Conservation (phyloP, 225 moss, liverwort and hornwort genomes). For the Sphagnum tenellum region DNA sequence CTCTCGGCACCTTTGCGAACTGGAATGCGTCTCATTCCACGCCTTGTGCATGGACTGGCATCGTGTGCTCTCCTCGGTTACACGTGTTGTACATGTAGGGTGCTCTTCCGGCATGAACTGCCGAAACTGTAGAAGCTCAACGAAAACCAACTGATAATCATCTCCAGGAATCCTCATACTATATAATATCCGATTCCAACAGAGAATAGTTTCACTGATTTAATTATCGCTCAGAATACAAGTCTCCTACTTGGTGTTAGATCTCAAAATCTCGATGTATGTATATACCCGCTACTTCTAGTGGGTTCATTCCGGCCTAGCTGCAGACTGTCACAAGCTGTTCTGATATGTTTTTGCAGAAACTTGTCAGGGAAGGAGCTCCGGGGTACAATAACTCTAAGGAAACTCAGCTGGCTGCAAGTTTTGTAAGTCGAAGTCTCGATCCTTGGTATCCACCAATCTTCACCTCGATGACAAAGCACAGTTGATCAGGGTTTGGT, state of each 20-base stretch:
- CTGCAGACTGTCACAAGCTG: too few relatives aligned
- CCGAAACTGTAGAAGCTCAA: too few relatives aligned
- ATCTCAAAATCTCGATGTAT: too few relatives aligned
- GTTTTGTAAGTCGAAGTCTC: constrained; percentile 28
- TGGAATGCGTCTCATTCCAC: constrained; percentile 34
- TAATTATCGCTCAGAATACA: too few relatives aligned
- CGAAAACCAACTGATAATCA: too few relatives aligned
- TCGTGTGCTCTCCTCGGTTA: constrained; percentile 25
- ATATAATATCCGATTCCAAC: too few relatives aligned
- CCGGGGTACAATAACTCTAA: constrained; percentile 22
- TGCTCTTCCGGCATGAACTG: not conserved
- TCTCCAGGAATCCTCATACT: too few relatives aligned
- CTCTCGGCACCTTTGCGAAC: constrained; percentile 16
- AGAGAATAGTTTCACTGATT: too few relatives aligned
- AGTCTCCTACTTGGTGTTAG: too few relatives aligned
- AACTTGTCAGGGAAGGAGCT: constrained; percentile 33
- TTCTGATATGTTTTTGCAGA: constrained; percentile 16
- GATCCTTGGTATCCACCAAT: not conserved
- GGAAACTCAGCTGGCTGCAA: constrained; percentile 29
- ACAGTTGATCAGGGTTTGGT: not conserved
- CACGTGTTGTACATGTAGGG: constrained; percentile 35
- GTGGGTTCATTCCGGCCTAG: too few relatives aligned
- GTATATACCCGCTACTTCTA: too few relatives aligned
- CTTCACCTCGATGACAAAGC: too few relatives aligned
- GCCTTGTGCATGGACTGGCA: constrained; percentile 51